A percentile compares a stretch with the other conserved stretches of the same genome.
Conservation (phyloP, 2,329 filamentous ascomycete genomes). For the Verticillium alfalfae region DNA sequence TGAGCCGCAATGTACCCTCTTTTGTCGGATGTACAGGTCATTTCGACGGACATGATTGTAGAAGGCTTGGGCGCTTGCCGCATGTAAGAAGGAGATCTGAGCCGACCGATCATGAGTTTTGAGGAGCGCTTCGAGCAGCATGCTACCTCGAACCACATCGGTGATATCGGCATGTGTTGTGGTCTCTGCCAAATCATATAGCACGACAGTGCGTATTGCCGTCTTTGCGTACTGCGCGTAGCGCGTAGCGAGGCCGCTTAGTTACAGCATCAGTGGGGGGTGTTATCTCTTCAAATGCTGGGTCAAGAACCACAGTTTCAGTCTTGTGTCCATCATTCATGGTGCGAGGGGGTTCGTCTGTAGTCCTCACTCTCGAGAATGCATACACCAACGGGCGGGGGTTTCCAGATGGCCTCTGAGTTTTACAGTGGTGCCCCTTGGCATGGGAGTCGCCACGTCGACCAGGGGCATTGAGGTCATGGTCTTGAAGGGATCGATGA, state of each 20-base stretch:
- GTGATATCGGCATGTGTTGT: slow-evolving; percentile 63
- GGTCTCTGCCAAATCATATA: slow-evolving; percentile 56
- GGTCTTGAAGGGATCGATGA: background rate
- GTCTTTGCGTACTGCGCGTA: slow-evolving; percentile 26
- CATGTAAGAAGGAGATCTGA: slow-evolving; percentile 65
- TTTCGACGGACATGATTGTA: slow-evolving; percentile 57
- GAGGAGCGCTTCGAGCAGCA: slow-evolving; percentile 63
- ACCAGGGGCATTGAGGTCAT: background rate
- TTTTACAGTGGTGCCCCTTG: background rate
- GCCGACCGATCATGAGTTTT: slow-evolving; percentile 53
- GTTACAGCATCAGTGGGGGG: background rate
- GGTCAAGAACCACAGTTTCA: background rate
- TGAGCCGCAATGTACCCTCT: slow-evolving; percentile 47
- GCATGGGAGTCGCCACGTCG: background rate
- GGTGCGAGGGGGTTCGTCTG: background rate
- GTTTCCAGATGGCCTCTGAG: background rate
- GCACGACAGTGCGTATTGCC: slow-evolving; percentile 52
- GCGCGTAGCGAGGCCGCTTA: slow-evolving; percentile 7
- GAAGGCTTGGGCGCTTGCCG: slow-evolving; percentile 58
- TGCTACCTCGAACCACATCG: slow-evolving; percentile 61
- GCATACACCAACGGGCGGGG: too few species aligned
- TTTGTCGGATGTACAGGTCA: slow-evolving; percentile 64
- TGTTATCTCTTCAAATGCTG: background rate
- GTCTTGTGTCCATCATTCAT: too few species aligned
- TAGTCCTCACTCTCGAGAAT: background rate